These are phyloP conservation scores for Chytriomyces sp. DNA, from an alignment of 192 early-diverging fungal species.

Conservation along the genomic window DNA sequence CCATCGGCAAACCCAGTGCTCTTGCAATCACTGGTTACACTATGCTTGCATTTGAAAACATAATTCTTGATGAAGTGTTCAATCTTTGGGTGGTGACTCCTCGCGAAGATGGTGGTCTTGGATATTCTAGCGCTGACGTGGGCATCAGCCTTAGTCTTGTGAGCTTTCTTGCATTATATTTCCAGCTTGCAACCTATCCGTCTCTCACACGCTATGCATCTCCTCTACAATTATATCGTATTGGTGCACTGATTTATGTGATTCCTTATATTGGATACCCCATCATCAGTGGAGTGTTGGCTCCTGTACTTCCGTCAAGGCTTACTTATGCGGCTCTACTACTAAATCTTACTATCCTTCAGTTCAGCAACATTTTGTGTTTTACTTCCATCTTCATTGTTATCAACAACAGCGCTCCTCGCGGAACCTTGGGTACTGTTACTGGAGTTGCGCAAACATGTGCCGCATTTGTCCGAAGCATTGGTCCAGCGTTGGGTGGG, in stretches of 20 bases:
- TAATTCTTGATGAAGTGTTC: slow-evolving; percentile 47
- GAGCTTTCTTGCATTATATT: neutral
- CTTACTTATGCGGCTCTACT: neutral
- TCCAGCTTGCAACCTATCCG: slow-evolving; percentile 26
- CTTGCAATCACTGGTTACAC: slow-evolving; percentile 28
- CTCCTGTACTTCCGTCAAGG: neutral
- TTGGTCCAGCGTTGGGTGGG: slow-evolving; percentile 15
- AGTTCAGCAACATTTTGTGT: slow-evolving; percentile 18
- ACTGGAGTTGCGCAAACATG: slow-evolving; percentile 17
- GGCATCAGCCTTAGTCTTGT: neutral
- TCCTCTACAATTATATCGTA: neutral
- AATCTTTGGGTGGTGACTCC: slow-evolving; percentile 41
- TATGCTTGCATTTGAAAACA: slow-evolving; percentile 34
- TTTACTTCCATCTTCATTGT: slow-evolving; percentile 21
- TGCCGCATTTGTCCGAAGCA: slow-evolving; percentile 19
- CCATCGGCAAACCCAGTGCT: neutral
- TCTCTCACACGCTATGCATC: slow-evolving; percentile 4
- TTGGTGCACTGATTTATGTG: neutral
- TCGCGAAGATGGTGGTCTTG: slow-evolving; percentile 36
- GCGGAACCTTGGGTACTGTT: neutral
- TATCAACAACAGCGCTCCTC: neutral
- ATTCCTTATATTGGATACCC: neutral
- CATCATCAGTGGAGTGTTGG: neutral
- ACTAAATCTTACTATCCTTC: slow-evolving; percentile 2
- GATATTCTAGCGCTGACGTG: neutral